phyloP scores from a whole-genome alignment of 805 yeast genomes.

The Myxozyma geophila region DNA sequence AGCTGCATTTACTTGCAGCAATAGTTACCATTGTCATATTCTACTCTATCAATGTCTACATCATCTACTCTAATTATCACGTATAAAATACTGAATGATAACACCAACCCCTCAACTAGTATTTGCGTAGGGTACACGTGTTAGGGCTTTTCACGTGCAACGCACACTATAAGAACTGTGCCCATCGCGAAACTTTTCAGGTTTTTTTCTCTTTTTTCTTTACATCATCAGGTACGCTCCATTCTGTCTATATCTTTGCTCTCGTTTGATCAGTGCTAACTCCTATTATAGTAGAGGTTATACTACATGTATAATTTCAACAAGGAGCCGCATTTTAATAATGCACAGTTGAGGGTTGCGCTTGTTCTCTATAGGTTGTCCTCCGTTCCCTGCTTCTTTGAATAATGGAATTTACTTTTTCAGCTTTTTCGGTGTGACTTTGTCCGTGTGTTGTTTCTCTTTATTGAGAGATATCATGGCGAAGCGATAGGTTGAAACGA shows the following conservation, averaged over 20 bases:
- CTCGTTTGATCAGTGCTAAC: constrained; percentile 16
- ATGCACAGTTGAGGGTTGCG: constrained; percentile 37
- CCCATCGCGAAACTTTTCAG: not conserved
- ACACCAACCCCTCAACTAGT: not conserved
- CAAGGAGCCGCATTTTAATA: constrained; percentile 33
- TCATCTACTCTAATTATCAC: too few species aligned
- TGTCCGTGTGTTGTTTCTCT: constrained; percentile 2
- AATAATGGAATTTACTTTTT: constrained; percentile 20
- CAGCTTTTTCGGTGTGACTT: constrained; percentile 33
- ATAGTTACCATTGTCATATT: too few species aligned
- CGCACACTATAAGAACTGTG: not conserved
- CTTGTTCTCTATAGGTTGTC: constrained; percentile 32
- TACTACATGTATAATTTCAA: constrained; percentile 38
- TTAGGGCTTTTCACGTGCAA: constrained; percentile 14
- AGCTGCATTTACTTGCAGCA: too few species aligned
- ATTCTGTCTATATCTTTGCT: too few species aligned
- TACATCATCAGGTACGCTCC: constrained; percentile 37
- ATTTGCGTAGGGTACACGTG: constrained; percentile 4
- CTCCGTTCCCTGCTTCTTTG: constrained; percentile 40
- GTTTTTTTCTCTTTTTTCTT: constrained; percentile 25
- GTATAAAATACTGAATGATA: too few species aligned
- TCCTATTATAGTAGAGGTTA: constrained; percentile 35
- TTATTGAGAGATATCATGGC: constrained; percentile 13
- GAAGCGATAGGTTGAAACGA: constrained; percentile 32
- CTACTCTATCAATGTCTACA: too few species aligned